Evolutionary conservation across 495 filamentous ascomycete species (phyloP), one percentile per base, ranked within the genome.

Genomic region (Aspergillus saccharolyticus): DNA sequence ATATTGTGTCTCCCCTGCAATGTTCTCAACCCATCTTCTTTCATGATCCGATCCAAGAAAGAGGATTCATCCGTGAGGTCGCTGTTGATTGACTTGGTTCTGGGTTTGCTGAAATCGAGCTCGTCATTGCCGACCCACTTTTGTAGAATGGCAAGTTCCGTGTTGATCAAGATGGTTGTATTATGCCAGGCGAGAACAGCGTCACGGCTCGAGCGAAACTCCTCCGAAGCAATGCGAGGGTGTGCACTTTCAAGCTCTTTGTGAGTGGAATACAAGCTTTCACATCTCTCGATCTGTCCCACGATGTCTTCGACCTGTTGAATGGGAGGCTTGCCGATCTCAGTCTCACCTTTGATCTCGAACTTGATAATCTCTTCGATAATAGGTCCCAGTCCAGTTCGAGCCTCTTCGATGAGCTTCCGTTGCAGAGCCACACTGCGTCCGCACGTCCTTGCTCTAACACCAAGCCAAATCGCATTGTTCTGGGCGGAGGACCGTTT

Each of bases 41-140:
- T 97, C 77, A 97, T 80, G n/a, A 97, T 86, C n/a, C 94, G 85
- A 68, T 98, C 94, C 45, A 98, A 77, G 69, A 98, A 98, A 1
- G 90, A 94, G 0, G 90, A 83, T 55, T 96, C 90, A 63, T 96
- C 92, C 20, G 84, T 84, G 16, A 97, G 77, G 56, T 90, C 85
- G 58, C 82, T 83, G 28, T 78, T 78, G 28, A 68, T 62, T 47
- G 70, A 68, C 24, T 72, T 71, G 18, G 63, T 52, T 59, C 78
- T 74, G 4, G 75, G 68, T 63, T 89, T 87, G 46, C 83, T 83
- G 66, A 98, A 97, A 71, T 97, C 91, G 15, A 98, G 81, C 64
- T 93, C 91, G 45, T 89, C 88, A 67, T 98, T 98, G 19, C 94
- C 94, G 39, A 97, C 94, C 94, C 94, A 98, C 54, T 84, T 89